These are phyloP conservation scores for Leccinum subrobustum DNA, from an alignment of 1,284 basidiomycete species.

Conservation along the genomic window DNA sequence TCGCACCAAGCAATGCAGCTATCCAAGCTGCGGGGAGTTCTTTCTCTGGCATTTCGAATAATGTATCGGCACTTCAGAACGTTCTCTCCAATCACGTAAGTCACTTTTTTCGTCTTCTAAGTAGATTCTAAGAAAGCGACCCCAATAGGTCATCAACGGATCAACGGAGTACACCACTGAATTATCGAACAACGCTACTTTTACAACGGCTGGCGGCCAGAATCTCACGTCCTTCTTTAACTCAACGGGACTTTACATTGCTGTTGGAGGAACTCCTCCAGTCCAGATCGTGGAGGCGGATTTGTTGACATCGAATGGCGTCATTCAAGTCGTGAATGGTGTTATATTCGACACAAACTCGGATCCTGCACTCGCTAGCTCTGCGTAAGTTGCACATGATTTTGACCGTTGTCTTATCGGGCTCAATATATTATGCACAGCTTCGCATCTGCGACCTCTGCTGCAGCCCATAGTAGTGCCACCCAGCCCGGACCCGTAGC, in stretches of 20 bases:
- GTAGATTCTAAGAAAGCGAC: neutral
- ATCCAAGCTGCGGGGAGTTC: constrained; percentile 38
- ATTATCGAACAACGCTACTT: constrained; percentile 36
- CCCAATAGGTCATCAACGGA: constrained; percentile 60
- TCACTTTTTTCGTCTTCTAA: neutral
- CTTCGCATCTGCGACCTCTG: constrained; percentile 31
- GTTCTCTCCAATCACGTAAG: constrained; percentile 64
- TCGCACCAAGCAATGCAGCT: constrained; percentile 61
- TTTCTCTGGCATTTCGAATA: constrained; percentile 41
- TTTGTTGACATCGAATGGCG: constrained; percentile 69
- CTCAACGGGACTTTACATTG: constrained; percentile 61
- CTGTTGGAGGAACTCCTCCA: constrained; percentile 45
- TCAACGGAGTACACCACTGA: constrained; percentile 64
- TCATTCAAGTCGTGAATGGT: constrained; percentile 66
- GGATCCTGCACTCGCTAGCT: constrained; percentile 51
- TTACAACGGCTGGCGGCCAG: constrained; percentile 63
- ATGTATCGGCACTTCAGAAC: constrained; percentile 45
- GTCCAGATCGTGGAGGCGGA: constrained; percentile 63
- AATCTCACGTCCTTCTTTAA: constrained; percentile 54
- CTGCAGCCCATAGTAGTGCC: constrained; percentile 23
- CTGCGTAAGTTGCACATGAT: constrained; percentile 45
- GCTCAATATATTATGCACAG: constrained; percentile 15
- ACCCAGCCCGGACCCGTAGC: constrained; percentile 30
- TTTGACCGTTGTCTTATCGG: neutral
- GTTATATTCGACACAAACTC: constrained; percentile 56